Evolutionary conservation across 2,329 filamentous ascomycete species (phyloP).

Genomic region (Fusarium bulbicola): DNA sequence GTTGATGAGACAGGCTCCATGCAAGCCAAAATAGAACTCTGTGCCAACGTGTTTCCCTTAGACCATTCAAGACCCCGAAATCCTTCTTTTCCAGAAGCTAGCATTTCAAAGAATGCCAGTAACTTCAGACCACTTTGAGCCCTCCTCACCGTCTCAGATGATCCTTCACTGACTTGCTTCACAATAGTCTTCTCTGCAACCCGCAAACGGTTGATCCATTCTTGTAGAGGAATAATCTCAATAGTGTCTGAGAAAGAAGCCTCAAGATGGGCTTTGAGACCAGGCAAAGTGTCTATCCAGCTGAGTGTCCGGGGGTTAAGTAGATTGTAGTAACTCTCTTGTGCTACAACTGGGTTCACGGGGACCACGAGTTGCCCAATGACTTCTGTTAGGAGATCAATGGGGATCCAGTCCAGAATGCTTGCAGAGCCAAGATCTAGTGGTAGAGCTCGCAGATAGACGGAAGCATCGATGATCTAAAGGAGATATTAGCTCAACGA

Average conservation of each 20-base stretch:
- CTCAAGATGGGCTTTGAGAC: not conserved
- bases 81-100: not conserved
- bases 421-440: not conserved
- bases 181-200: not conserved
- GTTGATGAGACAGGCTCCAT: not conserved
- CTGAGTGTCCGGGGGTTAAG: not conserved
- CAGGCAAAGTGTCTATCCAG: not conserved
- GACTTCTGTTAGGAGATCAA: not conserved
- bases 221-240: not conserved
- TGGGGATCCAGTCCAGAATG: not conserved
- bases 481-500: fast-evolving
- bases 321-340: not conserved
- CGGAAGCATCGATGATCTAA: not conserved
- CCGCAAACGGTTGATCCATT: not conserved
- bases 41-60: not conserved
- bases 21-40: not conserved
- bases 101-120: not conserved
- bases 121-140: not conserved
- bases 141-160: not conserved
- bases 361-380: not conserved
- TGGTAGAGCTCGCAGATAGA: not conserved
- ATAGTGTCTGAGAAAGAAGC: fast-evolving
- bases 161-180: not conserved
- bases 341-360: not conserved
- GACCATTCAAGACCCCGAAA: not conserved